These are phyloP conservation scores for Aspergillus costaricaensis DNA, from an alignment of 2,329 filamentous ascomycete species.

Conservation along the genomic window DNA sequence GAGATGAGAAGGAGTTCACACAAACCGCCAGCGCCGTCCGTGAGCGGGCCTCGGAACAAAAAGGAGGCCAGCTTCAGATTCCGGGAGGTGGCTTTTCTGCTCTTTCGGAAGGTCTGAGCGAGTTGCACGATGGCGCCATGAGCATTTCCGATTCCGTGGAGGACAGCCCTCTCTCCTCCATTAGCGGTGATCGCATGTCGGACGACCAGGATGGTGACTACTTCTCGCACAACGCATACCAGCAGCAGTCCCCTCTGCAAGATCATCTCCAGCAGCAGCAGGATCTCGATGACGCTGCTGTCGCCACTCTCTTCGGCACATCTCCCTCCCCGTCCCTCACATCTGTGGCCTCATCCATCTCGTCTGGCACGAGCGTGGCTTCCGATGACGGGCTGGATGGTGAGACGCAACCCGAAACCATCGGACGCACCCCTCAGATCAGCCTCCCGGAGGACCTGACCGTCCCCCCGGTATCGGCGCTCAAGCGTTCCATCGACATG, in stretches of 20 bases:
- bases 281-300: constrained; percentile 38
- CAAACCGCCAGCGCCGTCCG: constrained; percentile 87
- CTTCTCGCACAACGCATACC: constrained; percentile 33
- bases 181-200: constrained; percentile 31
- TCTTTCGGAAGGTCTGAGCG: constrained; percentile 48
- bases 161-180: constrained; percentile 33
- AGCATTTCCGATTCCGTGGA: constrained; percentile 34
- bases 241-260: constrained; percentile 23
- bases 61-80: constrained; percentile 28
- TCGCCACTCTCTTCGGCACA: constrained; percentile 41
- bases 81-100: constrained; percentile 35
- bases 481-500: constrained; percentile 45
- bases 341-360: constrained; percentile 44
- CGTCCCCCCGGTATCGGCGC: constrained; percentile 32
- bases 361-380: constrained; percentile 43
- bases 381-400: constrained; percentile 35
- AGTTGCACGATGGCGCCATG: constrained; percentile 31
- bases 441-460: constrained; percentile 33
- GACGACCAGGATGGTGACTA: constrained; percentile 39
- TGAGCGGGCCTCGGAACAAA: constrained; percentile 51
- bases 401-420: constrained; percentile 25
- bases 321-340: constrained; percentile 46
- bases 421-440: constrained; percentile 32
- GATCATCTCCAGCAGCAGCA: constrained; percentile 27
- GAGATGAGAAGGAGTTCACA: constrained; percentile 94